These are phyloP conservation scores for Talaromyces trachyspermus DNA, from an alignment of 495 filamentous ascomycete species.

Conservation along the genomic window DNA sequence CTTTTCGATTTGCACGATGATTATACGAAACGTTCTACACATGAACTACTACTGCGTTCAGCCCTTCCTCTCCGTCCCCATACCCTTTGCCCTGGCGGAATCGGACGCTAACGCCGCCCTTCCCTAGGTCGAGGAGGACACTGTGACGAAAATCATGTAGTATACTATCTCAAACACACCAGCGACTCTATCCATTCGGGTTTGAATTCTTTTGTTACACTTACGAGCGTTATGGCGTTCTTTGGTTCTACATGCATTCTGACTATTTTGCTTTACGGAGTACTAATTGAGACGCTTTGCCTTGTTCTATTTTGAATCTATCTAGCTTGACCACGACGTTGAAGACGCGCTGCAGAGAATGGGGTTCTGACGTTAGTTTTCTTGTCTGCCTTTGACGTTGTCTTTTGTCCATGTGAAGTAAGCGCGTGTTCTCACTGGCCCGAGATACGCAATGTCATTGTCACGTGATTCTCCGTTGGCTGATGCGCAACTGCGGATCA, in stretches of 20 bases:
- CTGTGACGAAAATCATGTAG: constrained; percentile 93
- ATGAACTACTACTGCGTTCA: constrained; percentile 4
- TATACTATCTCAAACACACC: too few relatives aligned
- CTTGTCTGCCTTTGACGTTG: not conserved
- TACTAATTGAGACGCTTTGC: constrained; percentile 4
- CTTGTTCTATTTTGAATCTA: not conserved
- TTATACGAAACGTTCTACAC: too few relatives aligned
- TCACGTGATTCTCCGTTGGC: constrained; percentile 29
- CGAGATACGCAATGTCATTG: constrained; percentile 9
- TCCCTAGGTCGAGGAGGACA: constrained; percentile 86
- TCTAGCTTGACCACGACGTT: not conserved
- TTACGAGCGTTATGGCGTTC: constrained; percentile 7
- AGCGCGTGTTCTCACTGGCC: constrained; percentile 38
- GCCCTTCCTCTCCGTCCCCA: not conserved
- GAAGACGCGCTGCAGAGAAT: constrained; percentile 2
- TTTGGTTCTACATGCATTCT: not conserved
- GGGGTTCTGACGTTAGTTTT: not conserved
- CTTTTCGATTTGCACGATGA: not conserved
- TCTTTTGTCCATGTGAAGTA: constrained; percentile 28
- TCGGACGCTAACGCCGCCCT: constrained; percentile 46
- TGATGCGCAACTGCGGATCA: constrained; percentile 21
- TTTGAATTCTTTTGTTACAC: constrained; percentile 10
- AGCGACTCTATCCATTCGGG: constrained; percentile 9
- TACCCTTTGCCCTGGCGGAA: not conserved
- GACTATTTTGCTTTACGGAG: not conserved